Conservation (phyloP, 441 rosid species). For the Mallotus japonicus region DNA sequence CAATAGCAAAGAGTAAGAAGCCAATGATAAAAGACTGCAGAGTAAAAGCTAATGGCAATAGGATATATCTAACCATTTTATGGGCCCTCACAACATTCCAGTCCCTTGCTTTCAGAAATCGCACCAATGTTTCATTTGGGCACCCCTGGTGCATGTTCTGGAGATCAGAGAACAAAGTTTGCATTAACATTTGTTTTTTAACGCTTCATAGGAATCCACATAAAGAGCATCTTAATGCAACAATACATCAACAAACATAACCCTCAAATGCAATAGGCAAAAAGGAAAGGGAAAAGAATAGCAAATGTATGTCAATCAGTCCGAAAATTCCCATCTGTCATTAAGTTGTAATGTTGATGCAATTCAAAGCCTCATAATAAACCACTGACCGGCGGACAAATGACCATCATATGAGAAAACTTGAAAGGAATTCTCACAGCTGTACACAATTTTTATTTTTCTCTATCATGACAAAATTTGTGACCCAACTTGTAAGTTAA, state of each 20-base stretch:
- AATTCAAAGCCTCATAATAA: background rate
- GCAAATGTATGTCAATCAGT: background rate
- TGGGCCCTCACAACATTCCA: conserved; percentile 79
- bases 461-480: background rate
- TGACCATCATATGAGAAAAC: background rate
- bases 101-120: conserved; percentile 94
- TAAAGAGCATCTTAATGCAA: background rate
- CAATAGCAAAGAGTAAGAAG: background rate
- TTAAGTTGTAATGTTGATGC: too few relatives aligned
- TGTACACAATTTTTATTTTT: background rate
- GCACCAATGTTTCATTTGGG: conserved; percentile 58
- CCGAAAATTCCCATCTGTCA: background rate
- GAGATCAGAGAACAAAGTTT: conserved; percentile 15
- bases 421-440: background rate
- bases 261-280: background rate
- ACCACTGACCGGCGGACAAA: background rate
- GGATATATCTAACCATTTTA: conserved; percentile 59
- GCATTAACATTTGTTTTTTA: background rate
- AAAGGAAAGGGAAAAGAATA: background rate
- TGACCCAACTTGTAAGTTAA: background rate
- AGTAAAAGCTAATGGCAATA: background rate
- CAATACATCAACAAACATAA: background rate
- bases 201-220: background rate
- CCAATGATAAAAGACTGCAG: conserved; percentile 4
- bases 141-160: conserved; percentile 87